These are phyloP conservation scores for Pichia sp. DNA, from an alignment of 1,139 yeast species.

Conservation along the genomic window DNA sequence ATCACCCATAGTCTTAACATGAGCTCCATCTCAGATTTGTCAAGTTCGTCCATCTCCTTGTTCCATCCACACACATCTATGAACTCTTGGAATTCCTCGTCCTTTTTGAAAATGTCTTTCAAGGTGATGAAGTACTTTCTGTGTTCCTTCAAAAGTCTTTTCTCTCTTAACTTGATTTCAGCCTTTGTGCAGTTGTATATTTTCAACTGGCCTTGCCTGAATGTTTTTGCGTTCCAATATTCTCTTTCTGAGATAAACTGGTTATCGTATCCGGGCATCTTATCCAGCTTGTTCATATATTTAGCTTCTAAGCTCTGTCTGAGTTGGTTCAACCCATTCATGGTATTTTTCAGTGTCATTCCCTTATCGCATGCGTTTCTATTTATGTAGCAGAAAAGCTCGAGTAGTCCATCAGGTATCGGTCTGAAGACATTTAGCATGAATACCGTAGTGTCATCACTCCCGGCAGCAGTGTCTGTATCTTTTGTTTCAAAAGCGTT, in stretches of 20 bases:
- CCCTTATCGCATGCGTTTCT: conserved; percentile 39
- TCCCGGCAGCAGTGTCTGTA: neutral
- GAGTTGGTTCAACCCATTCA: conserved; percentile 57
- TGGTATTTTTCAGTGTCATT: conserved; percentile 44
- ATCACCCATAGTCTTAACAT: conserved; percentile 49
- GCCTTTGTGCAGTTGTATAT: conserved; percentile 44
- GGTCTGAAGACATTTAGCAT: conserved; percentile 39
- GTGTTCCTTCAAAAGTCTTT: conserved; percentile 41
- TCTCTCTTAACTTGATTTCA: conserved; percentile 49
- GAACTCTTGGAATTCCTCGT: conserved; percentile 42
- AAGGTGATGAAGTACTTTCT: conserved; percentile 43
- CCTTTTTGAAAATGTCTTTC: conserved; percentile 36
- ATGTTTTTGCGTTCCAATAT: conserved; percentile 35
- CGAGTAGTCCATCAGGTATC: conserved; percentile 47
- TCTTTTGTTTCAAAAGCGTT: conserved; percentile 33
- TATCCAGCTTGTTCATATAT: conserved; percentile 37
- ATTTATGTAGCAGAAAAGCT: conserved; percentile 47
- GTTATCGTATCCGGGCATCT: conserved; percentile 13
- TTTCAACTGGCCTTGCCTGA: conserved; percentile 43
- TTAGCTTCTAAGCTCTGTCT: conserved; percentile 48
- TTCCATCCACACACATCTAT: conserved; percentile 50
- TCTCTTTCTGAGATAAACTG: conserved; percentile 10
- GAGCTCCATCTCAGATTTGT: conserved; percentile 50
- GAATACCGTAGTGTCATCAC: conserved; percentile 42
- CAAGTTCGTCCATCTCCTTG: conserved; percentile 43